phyloP scores from a whole-genome alignment of 2,329 filamentous ascomycete species.

The Arthrobotrys sphaeroides region DNA sequence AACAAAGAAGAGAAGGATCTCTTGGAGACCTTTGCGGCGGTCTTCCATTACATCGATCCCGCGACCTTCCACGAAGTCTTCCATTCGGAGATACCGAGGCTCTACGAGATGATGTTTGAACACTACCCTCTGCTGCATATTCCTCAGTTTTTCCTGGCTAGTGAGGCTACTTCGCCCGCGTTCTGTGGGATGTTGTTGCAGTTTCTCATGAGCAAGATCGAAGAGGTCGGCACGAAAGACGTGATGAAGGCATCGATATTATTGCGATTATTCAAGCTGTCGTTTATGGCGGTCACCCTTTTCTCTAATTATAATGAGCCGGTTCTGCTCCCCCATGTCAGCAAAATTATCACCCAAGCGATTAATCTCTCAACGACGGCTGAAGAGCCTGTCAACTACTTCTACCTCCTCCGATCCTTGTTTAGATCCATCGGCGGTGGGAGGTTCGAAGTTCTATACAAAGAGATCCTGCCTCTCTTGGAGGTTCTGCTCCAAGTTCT shows the following conservation, averaged over 20 bases:
- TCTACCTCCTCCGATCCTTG: conserved; percentile 86
- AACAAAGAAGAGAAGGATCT: conserved; percentile 97
- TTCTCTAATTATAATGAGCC: conserved; percentile 96
- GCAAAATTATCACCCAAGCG: conserved; percentile 95
- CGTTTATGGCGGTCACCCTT: conserved; percentile 98
- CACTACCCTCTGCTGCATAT: conserved; percentile 93
- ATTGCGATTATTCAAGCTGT: conserved; percentile 92
- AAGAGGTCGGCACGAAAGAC: conserved; percentile 91
- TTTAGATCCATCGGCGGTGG: conserved; percentile 97
- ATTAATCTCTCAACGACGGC: conserved; percentile 95
- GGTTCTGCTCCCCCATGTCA: conserved; percentile 92
- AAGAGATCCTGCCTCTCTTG: conserved; percentile 92
- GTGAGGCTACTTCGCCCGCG: conserved; percentile 94
- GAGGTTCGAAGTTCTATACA: conserved; percentile 96
- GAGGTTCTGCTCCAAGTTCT: conserved; percentile 98
- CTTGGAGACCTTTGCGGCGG: conserved; percentile 94
- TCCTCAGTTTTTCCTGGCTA: conserved; percentile 98
- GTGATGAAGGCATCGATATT: conserved; percentile 92
- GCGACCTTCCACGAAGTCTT: conserved; percentile 99
- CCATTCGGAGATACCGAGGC: conserved; percentile 92
- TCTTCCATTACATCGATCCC: conserved; percentile 98
- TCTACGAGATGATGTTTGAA: conserved; percentile 98
- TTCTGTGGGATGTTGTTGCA: conserved; percentile 98
- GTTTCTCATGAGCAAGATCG: conserved; percentile 95
- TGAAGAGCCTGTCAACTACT: conserved; percentile 98